Evolutionary conservation across 1,139 yeast genomes (phyloP), one percentile per base, ranked within the genome.

Genomic region (Pneumocystis carinii): DNA sequence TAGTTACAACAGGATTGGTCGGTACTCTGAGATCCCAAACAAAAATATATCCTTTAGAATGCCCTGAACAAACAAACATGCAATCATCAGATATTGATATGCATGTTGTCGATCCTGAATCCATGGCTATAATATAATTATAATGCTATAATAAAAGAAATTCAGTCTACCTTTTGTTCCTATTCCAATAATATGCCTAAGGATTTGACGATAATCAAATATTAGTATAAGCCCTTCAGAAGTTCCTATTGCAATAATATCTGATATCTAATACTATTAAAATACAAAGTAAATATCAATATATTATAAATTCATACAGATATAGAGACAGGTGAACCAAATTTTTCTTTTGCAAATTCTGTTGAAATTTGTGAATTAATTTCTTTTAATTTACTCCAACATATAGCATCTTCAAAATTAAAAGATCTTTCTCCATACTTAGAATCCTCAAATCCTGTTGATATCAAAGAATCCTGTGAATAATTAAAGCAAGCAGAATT

Each of bases 171-270:
- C 65, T 41, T 68, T 66, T 12, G 69, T 65, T 41, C 70, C 67
- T 53, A 73, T 67, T 0, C 77, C 78, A 59, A 83, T 70, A 0
- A 77, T 74, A 64, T 73, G 75, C 38, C 76, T 75, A 15, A 83
- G 72, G 53, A 72, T 75, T 72, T 87, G 95, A 61, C 78, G 79
- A 68, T 84, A 86, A 69, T 83, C 85, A 71, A 85, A 87, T 1
- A 84, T 76, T 19, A 86, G 72, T 0, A 86, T 76, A 60, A 72
- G 74, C 0, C 90, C 90, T 61, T 77, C 77, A 0, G 78, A 70
- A 0, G 94, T 87, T 1, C 89, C 94, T 14, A 87, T 70, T 0
- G 81, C 82, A 1, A 88, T 76, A 63, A 76, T 76, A 2, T 83
- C 76, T 1, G 83, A 78, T 0, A 84, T 24, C 59, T 57, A 57